Conservation (phyloP, 768 basidiomycete genomes). For the Mycena capillaripes region DNA sequence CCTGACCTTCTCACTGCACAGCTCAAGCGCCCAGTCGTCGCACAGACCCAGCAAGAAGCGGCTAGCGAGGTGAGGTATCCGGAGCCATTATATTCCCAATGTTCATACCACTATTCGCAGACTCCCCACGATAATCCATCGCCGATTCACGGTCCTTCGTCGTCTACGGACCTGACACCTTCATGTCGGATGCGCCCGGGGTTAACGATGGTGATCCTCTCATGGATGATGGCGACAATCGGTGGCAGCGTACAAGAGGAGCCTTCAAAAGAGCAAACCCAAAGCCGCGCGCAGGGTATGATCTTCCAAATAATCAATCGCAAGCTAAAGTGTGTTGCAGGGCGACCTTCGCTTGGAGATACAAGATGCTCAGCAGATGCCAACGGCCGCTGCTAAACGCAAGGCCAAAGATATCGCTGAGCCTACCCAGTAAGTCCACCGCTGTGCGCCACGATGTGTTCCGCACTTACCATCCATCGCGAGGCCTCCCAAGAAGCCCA, state of each 20-base stretch:
- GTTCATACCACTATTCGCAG: too few species aligned
- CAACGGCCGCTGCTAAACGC: background rate
- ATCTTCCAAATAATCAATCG: background rate
- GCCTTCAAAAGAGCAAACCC: background rate
- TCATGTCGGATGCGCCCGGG: too few species aligned
- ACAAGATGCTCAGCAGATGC: background rate
- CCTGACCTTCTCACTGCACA: conserved; percentile 13
- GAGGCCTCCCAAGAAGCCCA: background rate
- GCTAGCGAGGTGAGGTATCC: too few species aligned
- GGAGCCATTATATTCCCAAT: too few species aligned
- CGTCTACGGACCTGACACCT: too few species aligned
- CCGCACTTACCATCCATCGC: background rate
- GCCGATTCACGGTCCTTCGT: too few species aligned
- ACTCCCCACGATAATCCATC: too few species aligned
- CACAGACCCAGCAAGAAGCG: background rate
- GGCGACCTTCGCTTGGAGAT: background rate
- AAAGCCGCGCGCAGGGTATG: background rate
- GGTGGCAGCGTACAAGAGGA: background rate
- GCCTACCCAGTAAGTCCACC: background rate
- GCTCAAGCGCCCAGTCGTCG: background rate
- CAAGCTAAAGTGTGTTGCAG: background rate
- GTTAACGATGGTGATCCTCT: too few species aligned
- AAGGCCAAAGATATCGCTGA: background rate
- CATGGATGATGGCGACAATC: too few species aligned
- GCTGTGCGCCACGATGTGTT: background rate